A percentile compares a stretch with the other conserved stretches of the same genome.
Evolutionary conservation across 1,139 yeast genomes (phyloP).

Genomic region (Debaryomycetaceae sp.): DNA sequence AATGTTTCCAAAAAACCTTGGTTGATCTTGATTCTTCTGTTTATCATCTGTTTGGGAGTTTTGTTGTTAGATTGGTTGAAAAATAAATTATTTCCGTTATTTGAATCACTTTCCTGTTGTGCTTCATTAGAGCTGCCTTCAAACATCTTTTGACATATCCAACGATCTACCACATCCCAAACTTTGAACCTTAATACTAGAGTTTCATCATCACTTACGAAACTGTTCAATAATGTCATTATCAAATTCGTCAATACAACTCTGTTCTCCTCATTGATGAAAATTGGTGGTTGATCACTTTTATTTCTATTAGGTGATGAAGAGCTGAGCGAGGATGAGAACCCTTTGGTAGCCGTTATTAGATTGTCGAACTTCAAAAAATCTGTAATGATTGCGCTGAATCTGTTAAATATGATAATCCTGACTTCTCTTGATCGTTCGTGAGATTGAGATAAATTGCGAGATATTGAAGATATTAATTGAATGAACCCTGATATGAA

Average conservation of each 20-base stretch:
- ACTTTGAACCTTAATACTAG: constrained; percentile 41
- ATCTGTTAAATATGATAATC: constrained; percentile 28
- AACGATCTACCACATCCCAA: constrained; percentile 73
- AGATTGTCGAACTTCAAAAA: constrained; percentile 43
- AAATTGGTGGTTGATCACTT: constrained; percentile 23
- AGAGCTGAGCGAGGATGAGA: not conserved
- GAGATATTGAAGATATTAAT: constrained; percentile 34
- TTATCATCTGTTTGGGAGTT: constrained; percentile 18
- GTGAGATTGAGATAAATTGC: constrained; percentile 22
- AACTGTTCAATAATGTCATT: constrained; percentile 43
- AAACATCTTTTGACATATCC: constrained; percentile 54
- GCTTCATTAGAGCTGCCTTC: constrained; percentile 1
- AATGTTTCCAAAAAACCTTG: constrained; percentile 34
- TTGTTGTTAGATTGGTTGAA: constrained; percentile 1
- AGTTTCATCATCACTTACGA: constrained; percentile 40
- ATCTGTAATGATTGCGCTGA: constrained; percentile 33
- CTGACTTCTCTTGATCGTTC: constrained; percentile 30
- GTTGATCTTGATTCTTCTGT: constrained; percentile 27
- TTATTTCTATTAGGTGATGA: constrained; percentile 14
- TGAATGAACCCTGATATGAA: constrained; percentile 69
- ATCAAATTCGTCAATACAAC: constrained; percentile 33
- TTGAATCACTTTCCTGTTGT: not conserved
- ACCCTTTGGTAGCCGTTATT: constrained; percentile 19
- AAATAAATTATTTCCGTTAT: constrained; percentile 1
- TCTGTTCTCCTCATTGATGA: constrained; percentile 36